phyloP scores from a whole-genome alignment of 768 basidiomycete genomes.

The Ramaria rubella region DNA sequence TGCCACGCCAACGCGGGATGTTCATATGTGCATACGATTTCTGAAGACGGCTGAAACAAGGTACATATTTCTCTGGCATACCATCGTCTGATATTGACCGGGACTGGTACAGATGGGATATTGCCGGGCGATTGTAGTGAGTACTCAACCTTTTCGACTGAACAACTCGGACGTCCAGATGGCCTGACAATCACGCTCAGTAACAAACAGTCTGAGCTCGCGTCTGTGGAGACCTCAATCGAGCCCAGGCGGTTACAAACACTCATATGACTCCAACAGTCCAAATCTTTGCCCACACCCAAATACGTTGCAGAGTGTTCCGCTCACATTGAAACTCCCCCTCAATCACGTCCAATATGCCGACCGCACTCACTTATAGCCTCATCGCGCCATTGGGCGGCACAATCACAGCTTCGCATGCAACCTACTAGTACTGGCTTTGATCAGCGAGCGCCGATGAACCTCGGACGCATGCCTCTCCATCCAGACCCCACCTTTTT shows the following conservation, averaged over 20 bases:
- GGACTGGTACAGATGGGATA: slow-evolving; percentile 41
- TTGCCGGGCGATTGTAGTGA: slow-evolving; percentile 43
- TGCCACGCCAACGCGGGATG: slow-evolving; percentile 49
- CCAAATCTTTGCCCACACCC: slow-evolving; percentile 19
- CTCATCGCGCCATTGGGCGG: not conserved
- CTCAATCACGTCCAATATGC: not conserved
- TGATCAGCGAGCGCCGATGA: not conserved
- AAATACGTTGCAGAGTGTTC: not conserved
- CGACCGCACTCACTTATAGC: not conserved
- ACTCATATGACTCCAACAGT: slow-evolving; percentile 55
- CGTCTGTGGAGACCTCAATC: slow-evolving; percentile 60
- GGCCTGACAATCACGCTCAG: slow-evolving; percentile 26
- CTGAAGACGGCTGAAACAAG: slow-evolving; percentile 35
- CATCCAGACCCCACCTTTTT: not conserved
- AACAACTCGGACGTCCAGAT: not conserved
- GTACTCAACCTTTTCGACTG: slow-evolving; percentile 12
- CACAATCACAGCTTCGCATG: not conserved
- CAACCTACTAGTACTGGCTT: not conserved
- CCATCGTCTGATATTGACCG: not conserved
- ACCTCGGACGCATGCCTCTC: not conserved
- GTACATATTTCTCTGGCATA: not conserved
- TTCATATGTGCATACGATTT: slow-evolving; percentile 50
- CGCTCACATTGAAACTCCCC: not conserved
- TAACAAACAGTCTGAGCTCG: slow-evolving; percentile 69
- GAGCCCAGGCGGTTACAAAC: slow-evolving; percentile 47